These are phyloP conservation scores for Paracamarosporium sp. DNA, from an alignment of 2,329 filamentous ascomycete species.

Conservation along the genomic window DNA sequence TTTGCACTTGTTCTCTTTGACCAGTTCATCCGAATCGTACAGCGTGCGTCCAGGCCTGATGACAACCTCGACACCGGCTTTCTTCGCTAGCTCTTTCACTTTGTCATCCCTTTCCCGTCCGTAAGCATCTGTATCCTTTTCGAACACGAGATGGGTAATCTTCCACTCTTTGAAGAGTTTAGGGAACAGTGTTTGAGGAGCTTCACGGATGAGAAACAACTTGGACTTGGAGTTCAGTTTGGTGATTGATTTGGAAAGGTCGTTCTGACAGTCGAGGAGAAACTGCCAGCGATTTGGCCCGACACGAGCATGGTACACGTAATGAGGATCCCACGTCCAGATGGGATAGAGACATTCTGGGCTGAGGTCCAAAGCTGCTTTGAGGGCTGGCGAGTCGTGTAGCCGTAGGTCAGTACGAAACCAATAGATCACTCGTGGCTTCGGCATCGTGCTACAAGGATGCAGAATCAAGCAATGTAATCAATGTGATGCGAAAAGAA, in stretches of 20 bases:
- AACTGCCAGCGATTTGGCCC: conserved; percentile 77
- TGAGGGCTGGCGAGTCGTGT: conserved; percentile 77
- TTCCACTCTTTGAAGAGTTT: conserved; percentile 77
- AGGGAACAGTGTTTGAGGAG: conserved; percentile 72
- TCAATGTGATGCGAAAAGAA: background rate
- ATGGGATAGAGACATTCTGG: conserved; percentile 75
- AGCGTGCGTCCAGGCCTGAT: conserved; percentile 70
- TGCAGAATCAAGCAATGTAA: background rate
- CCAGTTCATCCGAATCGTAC: conserved; percentile 75
- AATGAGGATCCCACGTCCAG: conserved; percentile 83
- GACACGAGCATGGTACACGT: conserved; percentile 74
- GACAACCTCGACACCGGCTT: conserved; percentile 73
- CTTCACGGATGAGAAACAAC: conserved; percentile 75
- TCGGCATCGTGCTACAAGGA: conserved; percentile 27
- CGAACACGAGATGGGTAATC: conserved; percentile 78
- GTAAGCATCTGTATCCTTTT: conserved; percentile 80
- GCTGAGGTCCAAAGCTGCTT: conserved; percentile 73
- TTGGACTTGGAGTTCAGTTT: conserved; percentile 74
- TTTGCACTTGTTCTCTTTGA: conserved; percentile 69
- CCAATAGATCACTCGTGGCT: conserved; percentile 74
- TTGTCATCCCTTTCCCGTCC: conserved; percentile 67
- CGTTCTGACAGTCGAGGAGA: conserved; percentile 74
- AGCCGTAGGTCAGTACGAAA: conserved; percentile 79
- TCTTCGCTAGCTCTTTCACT: conserved; percentile 65
- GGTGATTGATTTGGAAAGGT: conserved; percentile 71